Evolutionary conservation across 1,284 basidiomycete genomes (phyloP).

Genomic region (Microbotryum violaceum): DNA sequence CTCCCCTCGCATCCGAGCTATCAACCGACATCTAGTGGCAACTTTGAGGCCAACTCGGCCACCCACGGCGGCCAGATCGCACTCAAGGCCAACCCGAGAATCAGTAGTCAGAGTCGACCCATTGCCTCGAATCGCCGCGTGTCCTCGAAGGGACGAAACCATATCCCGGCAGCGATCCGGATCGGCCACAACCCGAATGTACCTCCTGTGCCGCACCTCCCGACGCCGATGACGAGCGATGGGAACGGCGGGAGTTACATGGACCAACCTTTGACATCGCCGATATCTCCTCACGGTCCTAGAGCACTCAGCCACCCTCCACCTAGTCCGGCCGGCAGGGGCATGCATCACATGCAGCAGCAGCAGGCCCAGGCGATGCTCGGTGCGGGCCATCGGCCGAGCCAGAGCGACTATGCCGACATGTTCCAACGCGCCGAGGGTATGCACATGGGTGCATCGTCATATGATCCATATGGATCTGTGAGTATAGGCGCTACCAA

Average conservation of each 20-base stretch:
- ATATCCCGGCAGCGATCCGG: constrained; percentile 16
- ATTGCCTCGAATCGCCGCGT: constrained; percentile 23
- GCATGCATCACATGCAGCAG: constrained; percentile 15
- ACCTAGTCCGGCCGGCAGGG: constrained; percentile 5
- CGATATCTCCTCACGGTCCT: constrained; percentile 5
- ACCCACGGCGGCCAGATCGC: constrained; percentile 30
- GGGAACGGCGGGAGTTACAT: constrained; percentile 7
- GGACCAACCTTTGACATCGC: constrained; percentile 1
- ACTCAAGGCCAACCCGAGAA: constrained; percentile 26
- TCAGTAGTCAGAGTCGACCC: constrained; percentile 5
- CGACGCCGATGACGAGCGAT: constrained; percentile 15
- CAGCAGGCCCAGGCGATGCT: constrained; percentile 7
- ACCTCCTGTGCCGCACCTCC: constrained; percentile 22
- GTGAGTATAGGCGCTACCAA: background rate
- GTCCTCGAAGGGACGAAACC: constrained; percentile 18
- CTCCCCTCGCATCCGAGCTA: constrained; percentile 3
- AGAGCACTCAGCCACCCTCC: constrained; percentile 16
- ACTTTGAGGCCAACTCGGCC: constrained; percentile 31
- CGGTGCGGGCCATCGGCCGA: constrained; percentile 10
- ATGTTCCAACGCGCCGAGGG: constrained; percentile 25
- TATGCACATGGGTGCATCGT: constrained; percentile 9
- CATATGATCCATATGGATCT: background rate
- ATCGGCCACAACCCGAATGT: constrained; percentile 7
- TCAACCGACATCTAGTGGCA: constrained; percentile 10
- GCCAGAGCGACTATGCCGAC: constrained; percentile 18